Conservation (phyloP, 768 basidiomycete genomes). For the Chalciporus pseudorubinellus region DNA sequence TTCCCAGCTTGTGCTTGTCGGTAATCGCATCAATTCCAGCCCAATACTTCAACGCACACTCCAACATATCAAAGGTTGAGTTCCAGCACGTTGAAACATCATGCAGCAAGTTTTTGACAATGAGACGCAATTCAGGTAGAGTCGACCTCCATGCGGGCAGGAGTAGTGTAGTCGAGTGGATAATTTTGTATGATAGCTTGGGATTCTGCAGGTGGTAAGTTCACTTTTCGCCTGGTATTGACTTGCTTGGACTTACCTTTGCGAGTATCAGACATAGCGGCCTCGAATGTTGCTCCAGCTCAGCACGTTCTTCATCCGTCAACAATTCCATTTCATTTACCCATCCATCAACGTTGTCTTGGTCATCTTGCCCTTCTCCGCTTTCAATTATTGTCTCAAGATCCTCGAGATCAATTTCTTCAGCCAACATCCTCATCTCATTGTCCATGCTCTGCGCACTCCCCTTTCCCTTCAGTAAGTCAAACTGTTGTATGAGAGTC, state of each 20-base stretch:
- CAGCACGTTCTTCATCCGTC: slow-evolving; percentile 6
- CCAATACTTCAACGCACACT: slow-evolving; percentile 19
- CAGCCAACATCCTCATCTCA: not conserved
- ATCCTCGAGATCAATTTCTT: not conserved
- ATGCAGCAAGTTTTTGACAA: slow-evolving; percentile 10
- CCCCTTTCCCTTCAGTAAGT: no score
- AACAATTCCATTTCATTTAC: slow-evolving; percentile 13
- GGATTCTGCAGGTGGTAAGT: slow-evolving; percentile 11
- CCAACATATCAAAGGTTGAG: no score
- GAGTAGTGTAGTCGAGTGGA: slow-evolving; percentile 17
- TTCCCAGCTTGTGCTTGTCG: slow-evolving; percentile 2
- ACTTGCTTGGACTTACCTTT: slow-evolving; percentile 3
- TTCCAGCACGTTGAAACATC: slow-evolving; percentile 23
- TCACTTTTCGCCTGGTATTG: not conserved
- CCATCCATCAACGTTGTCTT: slow-evolving; percentile 11
- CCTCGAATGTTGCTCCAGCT: not conserved
- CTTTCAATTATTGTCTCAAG: not conserved
- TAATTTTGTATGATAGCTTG: slow-evolving; percentile 20
- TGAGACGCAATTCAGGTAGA: not conserved
- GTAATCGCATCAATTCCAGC: slow-evolving; percentile 24
- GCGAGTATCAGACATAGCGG: not conserved
- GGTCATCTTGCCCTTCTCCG: not conserved
- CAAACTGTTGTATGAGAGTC: no score
- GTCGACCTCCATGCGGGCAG: slow-evolving; percentile 17
- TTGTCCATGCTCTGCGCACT: no score